Conservation (phyloP, 163 green algal species). For the Prototheca cutis region DNA sequence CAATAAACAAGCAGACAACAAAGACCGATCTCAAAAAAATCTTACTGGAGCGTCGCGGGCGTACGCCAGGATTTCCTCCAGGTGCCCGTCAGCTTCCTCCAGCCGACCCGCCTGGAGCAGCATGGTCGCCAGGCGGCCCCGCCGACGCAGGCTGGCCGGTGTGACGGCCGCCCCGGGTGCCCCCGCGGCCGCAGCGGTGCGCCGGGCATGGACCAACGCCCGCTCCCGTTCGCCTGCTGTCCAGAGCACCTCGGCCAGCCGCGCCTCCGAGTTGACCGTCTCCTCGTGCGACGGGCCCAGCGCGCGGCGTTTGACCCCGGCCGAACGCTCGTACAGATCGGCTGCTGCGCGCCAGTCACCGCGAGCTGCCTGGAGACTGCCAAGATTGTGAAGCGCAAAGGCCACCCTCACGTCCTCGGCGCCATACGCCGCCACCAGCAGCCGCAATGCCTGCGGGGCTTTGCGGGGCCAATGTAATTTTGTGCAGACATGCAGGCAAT, state of each 20-base stretch:
- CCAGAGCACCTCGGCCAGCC: conserved; percentile 24
- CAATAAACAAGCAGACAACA: too few species aligned
- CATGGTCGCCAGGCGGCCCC: conserved; percentile 25
- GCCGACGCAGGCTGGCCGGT: conserved; percentile 12
- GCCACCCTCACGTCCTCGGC: conserved; percentile 20
- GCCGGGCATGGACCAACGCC: neutral
- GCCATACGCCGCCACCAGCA: conserved; percentile 21
- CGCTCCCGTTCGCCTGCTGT: conserved; percentile 1
- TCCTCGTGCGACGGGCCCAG: conserved; percentile 25
- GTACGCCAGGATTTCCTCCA: conserved; percentile 5
- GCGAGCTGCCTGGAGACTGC: conserved; percentile 14
- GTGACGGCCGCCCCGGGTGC: conserved; percentile 5
- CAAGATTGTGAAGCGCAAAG: conserved; percentile 25
- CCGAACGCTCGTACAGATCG: conserved; percentile 14
- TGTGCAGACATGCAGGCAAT: too few species aligned
- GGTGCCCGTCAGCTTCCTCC: conserved; percentile 13
- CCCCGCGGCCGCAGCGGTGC: neutral
- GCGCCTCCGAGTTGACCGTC: conserved; percentile 18
- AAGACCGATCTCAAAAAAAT: too few species aligned
- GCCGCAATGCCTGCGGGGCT: conserved; percentile 14
- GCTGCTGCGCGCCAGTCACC: conserved; percentile 7
- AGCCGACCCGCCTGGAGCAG: conserved; percentile 11
- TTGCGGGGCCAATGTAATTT: too few species aligned
- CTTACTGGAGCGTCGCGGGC: conserved; percentile 7
- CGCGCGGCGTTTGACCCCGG: conserved; percentile 18